A percentile compares a stretch with the other conserved stretches of the same genome.
These are phyloP conservation scores for Phytomonas sp. DNA, from an alignment of 208 protist species.

Conservation along the genomic window DNA sequence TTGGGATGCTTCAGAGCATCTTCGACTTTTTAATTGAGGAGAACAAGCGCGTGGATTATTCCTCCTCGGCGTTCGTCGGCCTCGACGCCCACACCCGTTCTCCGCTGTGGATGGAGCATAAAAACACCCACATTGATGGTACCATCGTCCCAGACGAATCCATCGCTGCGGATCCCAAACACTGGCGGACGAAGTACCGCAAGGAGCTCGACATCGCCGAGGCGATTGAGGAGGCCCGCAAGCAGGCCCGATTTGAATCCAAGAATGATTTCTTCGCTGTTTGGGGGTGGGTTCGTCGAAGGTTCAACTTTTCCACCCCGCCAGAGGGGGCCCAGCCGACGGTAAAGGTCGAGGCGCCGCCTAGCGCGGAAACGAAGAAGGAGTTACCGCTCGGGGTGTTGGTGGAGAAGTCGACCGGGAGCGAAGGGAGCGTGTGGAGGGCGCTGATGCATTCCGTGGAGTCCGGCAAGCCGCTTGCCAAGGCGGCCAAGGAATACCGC, in stretches of 20 bases:
- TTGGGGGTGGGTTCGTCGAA: conserved; percentile 28
- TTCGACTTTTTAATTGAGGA: conserved; percentile 21
- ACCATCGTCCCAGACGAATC: conserved; percentile 47
- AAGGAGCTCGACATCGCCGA: conserved; percentile 68
- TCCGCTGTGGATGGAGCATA: conserved; percentile 75
- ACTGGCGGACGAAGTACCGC: conserved; percentile 49
- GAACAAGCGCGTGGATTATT: conserved; percentile 10
- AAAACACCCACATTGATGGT: conserved; percentile 70
- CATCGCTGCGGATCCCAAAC: conserved; percentile 9
- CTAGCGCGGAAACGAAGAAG: conserved; percentile 3
- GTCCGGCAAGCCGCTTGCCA: conserved; percentile 50
- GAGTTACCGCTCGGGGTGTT: conserved; percentile 3
- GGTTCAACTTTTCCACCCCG: conserved; percentile 31
- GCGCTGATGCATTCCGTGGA: conserved; percentile 56
- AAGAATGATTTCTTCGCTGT: conserved; percentile 54
- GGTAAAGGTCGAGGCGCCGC: conserved; percentile 25
- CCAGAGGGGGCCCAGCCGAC: conserved; percentile 42
- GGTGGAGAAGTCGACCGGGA: neutral
- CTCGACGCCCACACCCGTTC: conserved; percentile 45
- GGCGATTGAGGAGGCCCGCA: conserved; percentile 56
- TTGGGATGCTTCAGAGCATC: conserved; percentile 7
- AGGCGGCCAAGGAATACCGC: conserved; percentile 67
- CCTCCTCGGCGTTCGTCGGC: conserved; percentile 16
- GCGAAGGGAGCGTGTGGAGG: conserved; percentile 35
- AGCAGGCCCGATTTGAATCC: conserved; percentile 32